Evolutionary conservation across 2,329 filamentous ascomycete genomes (phyloP).

Genomic region (Trichoderma pleuroti): DNA sequence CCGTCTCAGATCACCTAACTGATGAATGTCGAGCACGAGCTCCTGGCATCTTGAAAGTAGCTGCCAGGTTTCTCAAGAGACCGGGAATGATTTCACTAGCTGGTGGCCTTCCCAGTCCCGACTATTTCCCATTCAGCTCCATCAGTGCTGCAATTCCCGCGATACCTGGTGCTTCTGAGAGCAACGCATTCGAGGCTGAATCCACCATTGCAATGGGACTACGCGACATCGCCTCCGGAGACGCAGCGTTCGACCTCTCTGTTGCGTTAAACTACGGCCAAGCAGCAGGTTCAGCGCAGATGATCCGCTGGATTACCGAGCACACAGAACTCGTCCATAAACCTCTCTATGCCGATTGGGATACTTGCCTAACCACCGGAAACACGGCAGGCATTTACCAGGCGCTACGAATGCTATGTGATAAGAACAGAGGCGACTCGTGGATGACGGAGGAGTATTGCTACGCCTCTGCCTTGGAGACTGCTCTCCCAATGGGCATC

Average conservation of each 20-base stretch:
- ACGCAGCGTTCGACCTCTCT: conserved; percentile 23
- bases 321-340: conserved; percentile 72
- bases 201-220: neutral
- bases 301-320: conserved; percentile 69
- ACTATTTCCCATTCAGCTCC: conserved; percentile 1
- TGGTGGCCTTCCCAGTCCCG: neutral
- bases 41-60: neutral
- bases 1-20: neutral
- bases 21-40: neutral
- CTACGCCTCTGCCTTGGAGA: neutral
- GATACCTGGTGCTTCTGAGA: neutral
- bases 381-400: conserved; percentile 67
- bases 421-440: conserved; percentile 52
- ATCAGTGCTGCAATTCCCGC: neutral
- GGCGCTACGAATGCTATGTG: conserved; percentile 60
- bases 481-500: neutral
- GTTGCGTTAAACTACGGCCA: conserved; percentile 75
- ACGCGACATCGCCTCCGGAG: conserved; percentile 16
- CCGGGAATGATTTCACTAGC: conserved; percentile 6
- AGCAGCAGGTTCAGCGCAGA: conserved; percentile 64
- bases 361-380: conserved; percentile 62
- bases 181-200: neutral
- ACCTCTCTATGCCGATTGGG: conserved; percentile 71
- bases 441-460: conserved; percentile 34
- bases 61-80: conserved; percentile 10